Conservation (phyloP, 306 rosid species). For the Vachellia collinsii region DNA sequence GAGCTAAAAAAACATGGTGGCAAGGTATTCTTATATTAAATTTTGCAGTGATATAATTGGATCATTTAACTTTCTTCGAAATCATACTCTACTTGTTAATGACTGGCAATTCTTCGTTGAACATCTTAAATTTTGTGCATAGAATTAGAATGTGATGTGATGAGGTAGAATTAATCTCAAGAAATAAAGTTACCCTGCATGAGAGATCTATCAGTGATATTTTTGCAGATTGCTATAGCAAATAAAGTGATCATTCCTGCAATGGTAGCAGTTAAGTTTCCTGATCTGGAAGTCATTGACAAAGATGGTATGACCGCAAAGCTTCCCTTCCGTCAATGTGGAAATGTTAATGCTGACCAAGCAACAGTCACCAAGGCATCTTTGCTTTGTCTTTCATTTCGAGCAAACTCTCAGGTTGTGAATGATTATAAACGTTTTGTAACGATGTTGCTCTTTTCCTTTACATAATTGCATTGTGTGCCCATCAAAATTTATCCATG, state of each 20-base stretch:
- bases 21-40: constrained; percentile 54
- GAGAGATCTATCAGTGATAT: constrained; percentile 22
- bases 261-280: constrained; percentile 70
- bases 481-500: constrained; percentile 15
- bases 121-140: constrained; percentile 5
- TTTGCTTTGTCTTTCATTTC: constrained; percentile 78
- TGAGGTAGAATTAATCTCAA: constrained; percentile 11
- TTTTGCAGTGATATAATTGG: not conserved
- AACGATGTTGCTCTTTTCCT: constrained; percentile 21
- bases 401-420: constrained; percentile 79
- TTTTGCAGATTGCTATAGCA: constrained; percentile 65
- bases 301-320: constrained; percentile 62
- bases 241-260: constrained; percentile 81
- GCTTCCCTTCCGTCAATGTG: constrained; percentile 61
- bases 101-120: not conserved
- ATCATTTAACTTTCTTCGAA: not conserved
- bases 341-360: constrained; percentile 41
- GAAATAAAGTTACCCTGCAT: constrained; percentile 11
- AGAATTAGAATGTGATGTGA: not conserved
- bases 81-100: not conserved
- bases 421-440: constrained; percentile 25
- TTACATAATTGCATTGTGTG: constrained; percentile 5
- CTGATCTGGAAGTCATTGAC: constrained; percentile 66
- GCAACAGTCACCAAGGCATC: constrained; percentile 61
- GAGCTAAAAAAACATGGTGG: constrained; percentile 86